Percentiles rank a stretch among this genome's conserved stretches.
phyloP scores from a whole-genome alignment of 176 grass and related monocot genomes.

The barley (Hordeum vulgare) region DNA sequence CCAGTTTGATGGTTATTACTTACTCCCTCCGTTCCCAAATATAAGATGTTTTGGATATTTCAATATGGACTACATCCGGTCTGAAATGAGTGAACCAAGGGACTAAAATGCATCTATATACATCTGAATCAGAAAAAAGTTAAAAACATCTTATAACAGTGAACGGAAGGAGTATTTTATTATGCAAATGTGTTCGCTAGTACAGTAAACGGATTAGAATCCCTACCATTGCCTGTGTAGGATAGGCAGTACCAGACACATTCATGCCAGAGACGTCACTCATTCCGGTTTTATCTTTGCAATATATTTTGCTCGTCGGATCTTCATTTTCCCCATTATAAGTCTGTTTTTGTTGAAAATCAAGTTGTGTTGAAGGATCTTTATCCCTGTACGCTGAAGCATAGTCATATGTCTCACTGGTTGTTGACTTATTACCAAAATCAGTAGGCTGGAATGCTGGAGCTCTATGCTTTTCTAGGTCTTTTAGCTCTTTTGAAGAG shows the following conservation, averaged over 20 bases:
- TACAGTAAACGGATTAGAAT: background rate
- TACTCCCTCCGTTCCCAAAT: too few relatives aligned
- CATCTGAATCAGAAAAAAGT: too few relatives aligned
- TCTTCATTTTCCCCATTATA: conserved; percentile 47
- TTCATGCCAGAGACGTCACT: conserved; percentile 47
- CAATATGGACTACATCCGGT: too few relatives aligned
- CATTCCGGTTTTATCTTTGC: conserved; percentile 49
- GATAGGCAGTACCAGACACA: conserved; percentile 41
- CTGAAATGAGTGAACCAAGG: too few relatives aligned
- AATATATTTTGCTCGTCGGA: conserved; percentile 33
- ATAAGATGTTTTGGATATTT: too few relatives aligned
- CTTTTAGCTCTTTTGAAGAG: conserved; percentile 46
- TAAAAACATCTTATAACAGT: too few relatives aligned
- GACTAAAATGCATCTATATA: too few relatives aligned
- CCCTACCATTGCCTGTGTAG: conserved; percentile 56
- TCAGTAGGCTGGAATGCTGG: conserved; percentile 15
- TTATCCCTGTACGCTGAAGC: conserved; percentile 50
- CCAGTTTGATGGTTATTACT: background rate
- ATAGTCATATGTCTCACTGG: conserved; percentile 44
- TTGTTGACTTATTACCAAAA: conserved; percentile 40
- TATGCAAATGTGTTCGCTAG: background rate
- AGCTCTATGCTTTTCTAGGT: conserved; percentile 64
- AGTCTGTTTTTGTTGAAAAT: conserved; percentile 57
- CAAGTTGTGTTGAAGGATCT: conserved; percentile 47
- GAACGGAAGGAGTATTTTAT: background rate